Evolutionary conservation across 2,329 filamentous ascomycete genomes (phyloP).

Genomic region (Sordariomycetes sp.): DNA sequence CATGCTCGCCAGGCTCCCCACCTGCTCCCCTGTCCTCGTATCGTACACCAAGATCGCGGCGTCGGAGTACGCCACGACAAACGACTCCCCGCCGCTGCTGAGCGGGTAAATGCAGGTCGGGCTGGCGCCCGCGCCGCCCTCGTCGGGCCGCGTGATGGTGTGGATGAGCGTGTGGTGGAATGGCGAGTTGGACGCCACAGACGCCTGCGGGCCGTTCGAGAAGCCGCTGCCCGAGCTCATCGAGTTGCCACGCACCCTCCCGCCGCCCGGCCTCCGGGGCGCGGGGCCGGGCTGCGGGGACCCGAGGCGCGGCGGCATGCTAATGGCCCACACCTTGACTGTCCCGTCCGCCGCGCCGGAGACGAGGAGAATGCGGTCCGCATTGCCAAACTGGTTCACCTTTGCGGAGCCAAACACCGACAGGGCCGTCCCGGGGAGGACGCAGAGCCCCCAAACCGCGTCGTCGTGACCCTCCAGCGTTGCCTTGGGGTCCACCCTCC

Average conservation of each 20-base stretch:
- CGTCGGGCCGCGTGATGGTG: slow-evolving; percentile 61
- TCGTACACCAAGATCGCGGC: slow-evolving; percentile 86
- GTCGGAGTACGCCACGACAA: slow-evolving; percentile 87
- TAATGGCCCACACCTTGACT: slow-evolving; percentile 89
- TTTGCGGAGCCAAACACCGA: slow-evolving; percentile 61
- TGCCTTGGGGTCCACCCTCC: slow-evolving; percentile 86
- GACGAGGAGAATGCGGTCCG: slow-evolving; percentile 79
- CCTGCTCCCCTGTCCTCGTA: slow-evolving; percentile 79
- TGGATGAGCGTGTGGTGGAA: slow-evolving; percentile 85
- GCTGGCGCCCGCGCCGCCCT: slow-evolving; percentile 48
- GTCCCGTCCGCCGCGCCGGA: slow-evolving; percentile 86
- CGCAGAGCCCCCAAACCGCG: slow-evolving; percentile 89
- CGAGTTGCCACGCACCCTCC: slow-evolving; percentile 76
- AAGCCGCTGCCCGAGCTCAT: slow-evolving; percentile 92
- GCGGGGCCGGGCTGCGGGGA: slow-evolving; percentile 59
- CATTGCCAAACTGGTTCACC: slow-evolving; percentile 58
- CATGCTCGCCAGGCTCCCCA: slow-evolving; percentile 82
- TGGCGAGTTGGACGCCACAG: slow-evolving; percentile 68
- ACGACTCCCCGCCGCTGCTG: slow-evolving; percentile 69
- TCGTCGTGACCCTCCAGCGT: slow-evolving; percentile 91
- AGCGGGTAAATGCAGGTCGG: slow-evolving; percentile 90
- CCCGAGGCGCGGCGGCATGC: slow-evolving; percentile 72
- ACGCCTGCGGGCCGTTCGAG: slow-evolving; percentile 80
- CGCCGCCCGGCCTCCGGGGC: slow-evolving; percentile 47
- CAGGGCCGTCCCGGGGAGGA: slow-evolving; percentile 72